A percentile compares a stretch with the other conserved stretches of the same genome.
These are phyloP conservation scores for Saccharomycopsis fodiens DNA, from an alignment of 805 yeast species.

Conservation along the genomic window DNA sequence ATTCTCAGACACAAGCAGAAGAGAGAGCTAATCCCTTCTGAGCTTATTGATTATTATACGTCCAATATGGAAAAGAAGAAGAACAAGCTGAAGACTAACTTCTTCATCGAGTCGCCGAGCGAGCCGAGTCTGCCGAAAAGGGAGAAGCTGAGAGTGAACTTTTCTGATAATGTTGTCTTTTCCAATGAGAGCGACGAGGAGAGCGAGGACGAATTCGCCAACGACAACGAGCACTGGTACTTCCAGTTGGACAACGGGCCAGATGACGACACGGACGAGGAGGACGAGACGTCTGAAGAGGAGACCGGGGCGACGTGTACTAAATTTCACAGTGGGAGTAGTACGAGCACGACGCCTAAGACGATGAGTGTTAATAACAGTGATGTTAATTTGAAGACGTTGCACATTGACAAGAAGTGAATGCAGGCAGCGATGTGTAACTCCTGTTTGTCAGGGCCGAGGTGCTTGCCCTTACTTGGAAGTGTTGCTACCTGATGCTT, in stretches of 20 bases:
- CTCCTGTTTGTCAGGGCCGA: no score
- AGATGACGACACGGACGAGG: constrained; percentile 9
- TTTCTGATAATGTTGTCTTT: constrained; percentile 1
- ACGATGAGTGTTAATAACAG: constrained; percentile 15
- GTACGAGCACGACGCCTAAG: constrained; percentile 7
- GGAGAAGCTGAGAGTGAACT: neutral
- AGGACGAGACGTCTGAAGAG: constrained; percentile 2
- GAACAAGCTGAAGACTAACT: constrained; percentile 9
- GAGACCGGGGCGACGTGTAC: neutral
- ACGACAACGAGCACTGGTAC: constrained; percentile 18
- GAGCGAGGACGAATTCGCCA: neutral
- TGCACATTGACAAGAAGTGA: constrained; percentile 6
- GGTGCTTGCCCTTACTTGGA: no score
- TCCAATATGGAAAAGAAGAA: neutral
- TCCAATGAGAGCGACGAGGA: constrained; percentile 9
- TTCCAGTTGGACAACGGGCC: constrained; percentile 15
- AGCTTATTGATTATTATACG: constrained; percentile 8
- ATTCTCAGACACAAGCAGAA: constrained; percentile 35
- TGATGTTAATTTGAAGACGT: constrained; percentile 13
- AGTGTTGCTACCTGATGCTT: no score
- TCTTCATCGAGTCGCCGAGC: constrained; percentile 16
- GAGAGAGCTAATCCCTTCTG: constrained; percentile 12
- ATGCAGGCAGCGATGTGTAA: no score
- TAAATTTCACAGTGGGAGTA: constrained; percentile 2
- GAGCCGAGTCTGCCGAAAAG: constrained; percentile 11